Base-by-base conservation (phyloP, 352 stramenopile genomes). In the Phytophthora sp. region DNA sequence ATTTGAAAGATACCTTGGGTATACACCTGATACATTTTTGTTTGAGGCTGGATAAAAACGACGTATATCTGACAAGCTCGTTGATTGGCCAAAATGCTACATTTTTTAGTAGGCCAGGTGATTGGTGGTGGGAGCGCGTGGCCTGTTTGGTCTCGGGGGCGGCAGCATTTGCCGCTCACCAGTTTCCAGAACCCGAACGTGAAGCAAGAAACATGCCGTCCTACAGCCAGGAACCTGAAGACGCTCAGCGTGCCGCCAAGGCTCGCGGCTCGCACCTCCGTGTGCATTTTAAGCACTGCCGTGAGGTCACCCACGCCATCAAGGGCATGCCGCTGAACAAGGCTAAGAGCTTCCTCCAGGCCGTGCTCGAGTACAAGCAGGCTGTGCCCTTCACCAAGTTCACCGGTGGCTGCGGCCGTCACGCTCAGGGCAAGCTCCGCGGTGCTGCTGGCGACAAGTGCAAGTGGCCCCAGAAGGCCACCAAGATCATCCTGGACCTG, bases 271-370 rank as follows among this genome's bases (percentile, higher is more conserved):
- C 93, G 66, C 94, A 99, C 87, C 88, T 99, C 39, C 94, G 97
- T 73, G 95, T 99, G 74, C 98, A 99, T 88, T 99, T 98, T 92
- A 99, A 99, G 95, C 98, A 99, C 92, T 99, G 97, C 82, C 93
- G 97, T 72, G 97, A 99, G 79, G 98, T 99, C 46, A 93, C 86
- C 69, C 92, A 99, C 77, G 90, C 94, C 67, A 99, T 99, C 88
- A 98, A 99, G 83, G 97, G 97, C 69, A 97, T 99, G 95, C 92
- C 93, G 45, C 78, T 99, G 51, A 80, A 71, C 69, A 98, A 99
- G 86, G 96, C 97, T 59, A 96, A 98, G 76, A 82, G 85, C 73
- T 99, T 98, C 82, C 84, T 99, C 35, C 79, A 99, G 72, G 91
- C 98, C 73, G 98, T 99, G 56, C 81, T 99, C 18, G 86, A 97